These are phyloP conservation scores for Inonotus hispidus DNA, from an alignment of 1,284 basidiomycete species.

Conservation along the genomic window DNA sequence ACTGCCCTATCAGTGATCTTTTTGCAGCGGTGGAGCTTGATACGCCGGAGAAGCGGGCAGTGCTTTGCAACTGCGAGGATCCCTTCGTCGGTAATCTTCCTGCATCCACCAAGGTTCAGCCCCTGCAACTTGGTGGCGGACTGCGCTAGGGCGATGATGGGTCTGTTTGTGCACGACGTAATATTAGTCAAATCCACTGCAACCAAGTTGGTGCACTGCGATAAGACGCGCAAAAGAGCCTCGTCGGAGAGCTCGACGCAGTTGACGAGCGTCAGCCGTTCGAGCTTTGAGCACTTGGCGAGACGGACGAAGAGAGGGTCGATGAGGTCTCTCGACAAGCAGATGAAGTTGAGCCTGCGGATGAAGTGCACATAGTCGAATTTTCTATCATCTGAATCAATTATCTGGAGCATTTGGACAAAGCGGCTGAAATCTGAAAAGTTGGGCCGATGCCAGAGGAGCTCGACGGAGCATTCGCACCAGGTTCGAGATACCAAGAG, in stretches of 20 bases:
- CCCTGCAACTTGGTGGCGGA: conserved; percentile 82
- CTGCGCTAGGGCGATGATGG: conserved; percentile 66
- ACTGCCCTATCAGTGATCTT: conserved; percentile 79
- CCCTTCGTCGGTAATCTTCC: conserved; percentile 73
- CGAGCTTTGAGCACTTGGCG: conserved; percentile 75
- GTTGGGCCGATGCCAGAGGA: conserved; percentile 91
- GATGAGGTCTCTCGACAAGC: conserved; percentile 65
- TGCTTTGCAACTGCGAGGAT: conserved; percentile 71
- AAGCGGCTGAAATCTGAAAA: conserved; percentile 70
- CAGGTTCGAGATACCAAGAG: conserved; percentile 87
- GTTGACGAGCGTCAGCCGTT: conserved; percentile 88
- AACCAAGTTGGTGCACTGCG: conserved; percentile 70
- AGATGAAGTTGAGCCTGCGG: conserved; percentile 86
- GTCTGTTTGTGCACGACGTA: conserved; percentile 59
- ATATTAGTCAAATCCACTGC: conserved; percentile 88
- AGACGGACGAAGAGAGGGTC: conserved; percentile 79
- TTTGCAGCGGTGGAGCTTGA: conserved; percentile 81
- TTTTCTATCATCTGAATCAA: conserved; percentile 58
- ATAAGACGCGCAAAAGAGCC: conserved; percentile 65
- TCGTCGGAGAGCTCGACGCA: conserved; percentile 71
- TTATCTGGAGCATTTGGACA: conserved; percentile 70
- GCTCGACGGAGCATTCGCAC: conserved; percentile 94
- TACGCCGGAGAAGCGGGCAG: conserved; percentile 77
- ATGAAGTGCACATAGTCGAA: conserved; percentile 90
- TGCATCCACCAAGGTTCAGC: conserved; percentile 87